Evolutionary conservation across 495 filamentous ascomycete species (phyloP).

Genomic region (Astrocystis sublimbata): DNA sequence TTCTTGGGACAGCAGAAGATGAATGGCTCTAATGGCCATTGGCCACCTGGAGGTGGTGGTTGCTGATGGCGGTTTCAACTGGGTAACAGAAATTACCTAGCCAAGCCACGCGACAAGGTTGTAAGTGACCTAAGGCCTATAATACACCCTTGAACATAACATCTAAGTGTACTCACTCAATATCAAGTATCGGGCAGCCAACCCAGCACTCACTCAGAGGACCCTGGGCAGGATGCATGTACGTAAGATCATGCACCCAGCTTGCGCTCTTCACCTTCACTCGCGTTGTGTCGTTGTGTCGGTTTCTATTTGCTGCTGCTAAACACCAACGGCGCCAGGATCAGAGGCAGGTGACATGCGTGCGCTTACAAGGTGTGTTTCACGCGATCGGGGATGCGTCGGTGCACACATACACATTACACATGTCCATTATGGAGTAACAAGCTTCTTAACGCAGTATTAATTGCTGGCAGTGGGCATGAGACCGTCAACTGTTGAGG

Average conservation of each 20-base stretch:
- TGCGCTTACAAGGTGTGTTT: neutral
- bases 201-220: neutral
- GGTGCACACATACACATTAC: neutral
- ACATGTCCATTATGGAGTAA: no score
- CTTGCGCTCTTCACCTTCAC: neutral
- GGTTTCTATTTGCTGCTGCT: neutral
- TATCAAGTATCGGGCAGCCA: neutral
- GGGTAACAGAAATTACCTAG: neutral
- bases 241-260: neutral
- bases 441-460: neutral
- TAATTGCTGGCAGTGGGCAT: no score
- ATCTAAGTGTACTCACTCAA: no score
- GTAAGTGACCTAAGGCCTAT: neutral
- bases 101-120: neutral
- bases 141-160: neutral
- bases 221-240: neutral
- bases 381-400: neutral
- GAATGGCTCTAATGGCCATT: neutral
- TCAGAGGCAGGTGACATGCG: neutral
- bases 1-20: no score
- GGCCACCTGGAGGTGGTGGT: neutral
- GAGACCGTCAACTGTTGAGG: neutral
- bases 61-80: neutral
- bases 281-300: no score
- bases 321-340: neutral